Evolutionary conservation across 495 filamentous ascomycete species (phyloP), one percentile per base, ranked within the genome.

Genomic region (Tuber microsphaerosporum): DNA sequence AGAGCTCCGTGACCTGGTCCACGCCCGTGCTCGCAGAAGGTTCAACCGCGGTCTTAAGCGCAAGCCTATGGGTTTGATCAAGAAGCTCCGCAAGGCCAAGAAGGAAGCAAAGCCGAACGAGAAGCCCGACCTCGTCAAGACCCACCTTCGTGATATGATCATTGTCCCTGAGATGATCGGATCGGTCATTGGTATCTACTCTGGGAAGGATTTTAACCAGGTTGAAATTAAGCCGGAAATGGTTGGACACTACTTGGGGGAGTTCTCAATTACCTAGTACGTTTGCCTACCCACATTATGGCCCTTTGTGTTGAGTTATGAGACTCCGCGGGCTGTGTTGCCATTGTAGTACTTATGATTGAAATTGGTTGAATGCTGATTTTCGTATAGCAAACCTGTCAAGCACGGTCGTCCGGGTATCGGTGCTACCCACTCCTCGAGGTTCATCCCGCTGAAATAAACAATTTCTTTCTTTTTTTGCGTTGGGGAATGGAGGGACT

Each of bases 381-480:
- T 82, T 14, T 56, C 85, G 77, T 82, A 84, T 84, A 97, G 94
- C 91, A 96, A 95, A 88, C 95, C 95, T 82, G 95, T 99, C 89
- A 99, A 98, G 92, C 95, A 99, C 91, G 95, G 95, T 90, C 88
- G 95, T 87, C 95, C 95, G 83, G 95, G 95, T 97, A 99, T 99
- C 87, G 95, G 95, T 94, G 95, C 95, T 83, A 99, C 95, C 81
- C 95, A 99, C 91, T 97, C 94, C 89, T 98, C 96, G 86, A 93
- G 95, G 90, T 98, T 98, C 90, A 98, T 98, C 90, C 94, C 94
- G 86, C 90, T 98, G 84, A 98, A 97, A 90, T 97, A 97, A 91
- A 89, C 72, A 56, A 68, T 16, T 69, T 79, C 76, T 41, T 44
- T 81, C 70, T 72, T 71, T 75, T 26, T 75, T 79, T 71, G 48